Percentiles rank a stretch among this genome's conserved stretches.
Evolutionary conservation across 1,284 basidiomycete species (phyloP).

Genomic region (Boletellus dicymbophilus): DNA sequence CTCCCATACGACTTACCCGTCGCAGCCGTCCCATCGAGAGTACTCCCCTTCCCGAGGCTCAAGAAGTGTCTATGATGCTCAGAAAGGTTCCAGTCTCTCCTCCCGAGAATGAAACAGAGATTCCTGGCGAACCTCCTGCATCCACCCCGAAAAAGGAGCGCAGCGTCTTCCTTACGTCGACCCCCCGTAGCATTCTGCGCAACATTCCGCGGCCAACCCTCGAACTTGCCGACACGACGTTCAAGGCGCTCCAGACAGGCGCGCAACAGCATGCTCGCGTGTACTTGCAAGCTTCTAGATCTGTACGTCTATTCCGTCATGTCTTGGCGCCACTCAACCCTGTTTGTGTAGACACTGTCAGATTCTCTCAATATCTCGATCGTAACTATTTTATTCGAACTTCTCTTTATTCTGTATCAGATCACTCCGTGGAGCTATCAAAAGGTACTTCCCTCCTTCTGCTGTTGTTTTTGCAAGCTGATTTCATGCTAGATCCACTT

Average conservation of each 20-base stretch:
- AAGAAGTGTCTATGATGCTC: constrained; percentile 51
- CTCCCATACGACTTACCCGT: constrained; percentile 29
- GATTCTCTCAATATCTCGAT: constrained; percentile 55
- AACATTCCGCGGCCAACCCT: constrained; percentile 21
- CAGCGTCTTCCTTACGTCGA: constrained; percentile 22
- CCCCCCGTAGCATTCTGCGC: constrained; percentile 30
- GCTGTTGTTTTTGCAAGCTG: constrained; percentile 10
- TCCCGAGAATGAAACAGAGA: constrained; percentile 29
- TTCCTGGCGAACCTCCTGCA: constrained; percentile 29
- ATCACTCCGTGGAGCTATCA: constrained; percentile 49
- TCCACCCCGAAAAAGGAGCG: constrained; percentile 23
- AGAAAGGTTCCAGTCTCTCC: constrained; percentile 42
- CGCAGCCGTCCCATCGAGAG: constrained; percentile 39
- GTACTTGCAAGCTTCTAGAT: constrained; percentile 41
- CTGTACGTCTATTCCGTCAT: constrained; percentile 33
- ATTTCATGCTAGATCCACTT: constrained; percentile 19
- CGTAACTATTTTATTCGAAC: constrained; percentile 45
- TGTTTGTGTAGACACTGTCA: constrained; percentile 48
- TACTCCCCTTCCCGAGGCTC: constrained; percentile 47
- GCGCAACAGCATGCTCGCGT: constrained; percentile 18
- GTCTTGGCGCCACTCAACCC: constrained; percentile 4
- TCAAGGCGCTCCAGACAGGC: constrained; percentile 33
- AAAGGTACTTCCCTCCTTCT: constrained; percentile 29
- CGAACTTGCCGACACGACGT: constrained; percentile 34
- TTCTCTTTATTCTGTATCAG: constrained; percentile 45